Conservation (phyloP, 1,284 basidiomycete genomes). For the Ganoderma lucidum region DNA sequence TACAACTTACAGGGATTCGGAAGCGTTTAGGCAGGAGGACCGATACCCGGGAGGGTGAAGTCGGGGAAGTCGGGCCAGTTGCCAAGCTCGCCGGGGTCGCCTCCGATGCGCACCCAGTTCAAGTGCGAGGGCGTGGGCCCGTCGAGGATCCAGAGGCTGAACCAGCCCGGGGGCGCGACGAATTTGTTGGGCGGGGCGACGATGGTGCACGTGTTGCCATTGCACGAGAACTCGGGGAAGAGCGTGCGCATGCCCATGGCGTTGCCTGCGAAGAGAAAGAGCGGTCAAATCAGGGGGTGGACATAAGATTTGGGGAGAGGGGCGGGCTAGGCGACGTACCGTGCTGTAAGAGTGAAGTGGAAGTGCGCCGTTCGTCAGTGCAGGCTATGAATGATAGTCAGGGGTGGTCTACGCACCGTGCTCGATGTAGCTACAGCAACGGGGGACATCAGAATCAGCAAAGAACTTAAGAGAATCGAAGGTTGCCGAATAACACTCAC, state of each 20-base stretch:
- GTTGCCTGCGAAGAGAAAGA: conserved; percentile 53
- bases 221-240: conserved; percentile 72
- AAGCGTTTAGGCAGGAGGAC: conserved; percentile 23
- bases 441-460: conserved; percentile 17
- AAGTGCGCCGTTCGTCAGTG: conserved; percentile 6
- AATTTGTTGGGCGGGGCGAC: conserved; percentile 72
- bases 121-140: conserved; percentile 78
- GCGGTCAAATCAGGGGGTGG: background rate
- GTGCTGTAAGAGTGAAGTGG: conserved; percentile 16
- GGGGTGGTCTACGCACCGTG: conserved; percentile 53
- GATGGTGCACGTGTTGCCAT: conserved; percentile 68
- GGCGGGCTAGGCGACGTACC: conserved; percentile 13
- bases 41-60: conserved; percentile 65
- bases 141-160: conserved; percentile 74
- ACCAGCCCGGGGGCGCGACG: conserved; percentile 81
- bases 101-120: conserved; percentile 77
- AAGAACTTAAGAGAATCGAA: background rate
- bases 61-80: conserved; percentile 73
- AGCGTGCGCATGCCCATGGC: conserved; percentile 74
- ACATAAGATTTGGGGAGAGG: background rate
- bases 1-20: conserved; percentile 6
- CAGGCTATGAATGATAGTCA: background rate
- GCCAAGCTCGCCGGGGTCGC: conserved; percentile 70
- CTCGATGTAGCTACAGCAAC: conserved; percentile 66
- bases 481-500: conserved; percentile 43